Conservation (phyloP, 257 asterid genomes). For the Rauvolfia tetraphylla region DNA sequence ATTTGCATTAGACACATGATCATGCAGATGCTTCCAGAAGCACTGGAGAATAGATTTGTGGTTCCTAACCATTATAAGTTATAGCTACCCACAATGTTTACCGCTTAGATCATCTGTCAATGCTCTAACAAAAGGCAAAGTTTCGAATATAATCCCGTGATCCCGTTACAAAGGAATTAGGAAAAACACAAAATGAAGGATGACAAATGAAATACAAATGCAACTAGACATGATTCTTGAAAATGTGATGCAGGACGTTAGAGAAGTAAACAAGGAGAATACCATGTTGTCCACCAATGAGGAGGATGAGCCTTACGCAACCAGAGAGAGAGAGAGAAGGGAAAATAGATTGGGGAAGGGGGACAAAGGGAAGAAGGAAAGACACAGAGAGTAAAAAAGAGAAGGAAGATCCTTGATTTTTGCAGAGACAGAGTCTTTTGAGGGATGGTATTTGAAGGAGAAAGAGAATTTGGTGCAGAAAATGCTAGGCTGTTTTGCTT, state of each 20-base stretch:
- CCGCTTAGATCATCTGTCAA: too few species aligned
- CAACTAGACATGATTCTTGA: not conserved
- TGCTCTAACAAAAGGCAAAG: too few species aligned
- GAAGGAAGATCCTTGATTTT: not conserved
- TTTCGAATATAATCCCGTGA: too few species aligned
- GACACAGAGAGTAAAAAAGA: not conserved
- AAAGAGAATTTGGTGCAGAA: not conserved
- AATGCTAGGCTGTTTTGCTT: not conserved
- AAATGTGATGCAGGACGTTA: not conserved
- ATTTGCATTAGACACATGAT: too few species aligned
- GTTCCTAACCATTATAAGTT: too few species aligned
- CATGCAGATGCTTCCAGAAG: too few species aligned
- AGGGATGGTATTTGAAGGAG: not conserved
- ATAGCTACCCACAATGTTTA: too few species aligned
- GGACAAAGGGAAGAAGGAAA: not conserved
- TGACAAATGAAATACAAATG: not conserved
- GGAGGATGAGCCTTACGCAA: not conserved
- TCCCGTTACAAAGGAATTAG: too few species aligned
- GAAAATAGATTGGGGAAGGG: not conserved
- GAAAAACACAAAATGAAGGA: too few species aligned
- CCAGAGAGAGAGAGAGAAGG: not conserved
- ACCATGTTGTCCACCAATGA: slow-evolving; percentile 7
- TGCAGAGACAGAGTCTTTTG: not conserved
- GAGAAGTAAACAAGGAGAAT: not conserved
- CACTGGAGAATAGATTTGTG: too few species aligned